Conservation (phyloP, 192 early-diverging fungal genomes). For the Backusella westeae region DNA sequence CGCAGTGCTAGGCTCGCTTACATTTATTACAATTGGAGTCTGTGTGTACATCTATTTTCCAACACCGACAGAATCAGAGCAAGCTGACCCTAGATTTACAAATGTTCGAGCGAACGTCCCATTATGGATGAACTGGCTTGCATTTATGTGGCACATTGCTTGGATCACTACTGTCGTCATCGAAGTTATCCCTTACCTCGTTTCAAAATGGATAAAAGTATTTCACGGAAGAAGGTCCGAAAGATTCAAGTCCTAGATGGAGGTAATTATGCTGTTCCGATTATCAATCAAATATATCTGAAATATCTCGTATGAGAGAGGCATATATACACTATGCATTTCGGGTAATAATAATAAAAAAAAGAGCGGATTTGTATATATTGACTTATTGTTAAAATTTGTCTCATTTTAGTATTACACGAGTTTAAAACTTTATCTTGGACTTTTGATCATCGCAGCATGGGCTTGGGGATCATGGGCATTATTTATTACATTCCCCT, state of each 20-base stretch:
- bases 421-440: conserved; percentile 23
- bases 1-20: conserved; percentile 14
- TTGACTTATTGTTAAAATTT: neutral
- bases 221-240: conserved; percentile 29
- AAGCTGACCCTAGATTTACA: neutral
- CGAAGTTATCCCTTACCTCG: conserved; percentile 23
- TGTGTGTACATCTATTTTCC: conserved; percentile 18
- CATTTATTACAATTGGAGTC: conserved; percentile 24
- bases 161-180: conserved; percentile 31
- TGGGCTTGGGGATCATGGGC: conserved; percentile 35
- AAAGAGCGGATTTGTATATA: neutral
- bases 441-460: conserved; percentile 15
- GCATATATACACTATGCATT: neutral
- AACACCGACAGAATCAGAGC: conserved; percentile 10
- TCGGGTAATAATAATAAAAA: neutral
- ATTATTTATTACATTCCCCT: conserved; percentile 14
- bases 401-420: conserved; percentile 24
- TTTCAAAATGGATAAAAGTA: conserved; percentile 21
- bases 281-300: neutral
- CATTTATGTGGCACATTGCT: conserved; percentile 32
- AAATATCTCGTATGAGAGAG: neutral
- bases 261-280: conserved; percentile 7
- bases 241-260: conserved; percentile 23
- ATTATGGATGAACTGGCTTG: conserved; percentile 32
- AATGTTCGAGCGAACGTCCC: conserved; percentile 29